A percentile compares a stretch with the other conserved stretches of the same genome.
Conservation (phyloP, 208 protist species). For the Wallacemonas rigidus region DNA sequence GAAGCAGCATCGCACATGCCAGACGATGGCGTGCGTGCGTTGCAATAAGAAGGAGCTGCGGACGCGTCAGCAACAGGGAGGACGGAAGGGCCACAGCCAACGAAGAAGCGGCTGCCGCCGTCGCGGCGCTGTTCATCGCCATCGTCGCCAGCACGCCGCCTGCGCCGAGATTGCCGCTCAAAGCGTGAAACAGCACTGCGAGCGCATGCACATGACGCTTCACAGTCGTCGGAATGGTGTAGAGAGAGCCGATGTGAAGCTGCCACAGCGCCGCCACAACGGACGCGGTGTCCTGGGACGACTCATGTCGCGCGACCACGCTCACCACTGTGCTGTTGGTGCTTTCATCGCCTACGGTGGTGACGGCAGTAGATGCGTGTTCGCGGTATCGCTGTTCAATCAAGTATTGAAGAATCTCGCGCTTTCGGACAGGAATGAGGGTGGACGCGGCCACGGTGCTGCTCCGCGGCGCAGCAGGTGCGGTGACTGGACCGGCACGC, state of each 20-base stretch:
- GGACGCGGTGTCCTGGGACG: slow-evolving; percentile 5
- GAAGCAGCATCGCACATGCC: slow-evolving; percentile 12
- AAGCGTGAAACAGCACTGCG: slow-evolving; percentile 51
- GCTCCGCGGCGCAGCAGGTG: background rate
- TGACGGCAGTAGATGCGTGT: background rate
- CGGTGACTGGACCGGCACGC: too few relatives aligned
- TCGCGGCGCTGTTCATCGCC: background rate
- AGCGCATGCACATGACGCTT: slow-evolving; percentile 32
- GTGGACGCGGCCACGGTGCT: background rate
- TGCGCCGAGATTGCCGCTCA: slow-evolving; percentile 44
- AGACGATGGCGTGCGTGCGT: slow-evolving; percentile 6
- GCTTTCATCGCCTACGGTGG: background rate
- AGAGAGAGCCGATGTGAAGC: slow-evolving; percentile 45
- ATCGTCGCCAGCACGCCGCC: slow-evolving; percentile 22
- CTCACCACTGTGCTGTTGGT: background rate
- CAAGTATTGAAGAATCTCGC: slow-evolving; percentile 34
- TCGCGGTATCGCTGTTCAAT: slow-evolving; percentile 9
- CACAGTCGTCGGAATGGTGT: slow-evolving; percentile 36
- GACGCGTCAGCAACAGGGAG: slow-evolving; percentile 33
- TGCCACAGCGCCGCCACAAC: slow-evolving; percentile 54
- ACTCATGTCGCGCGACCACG: background rate
- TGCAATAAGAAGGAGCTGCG: slow-evolving; percentile 25
- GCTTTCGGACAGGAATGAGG: slow-evolving; percentile 47
- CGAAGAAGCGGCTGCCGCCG: slow-evolving; percentile 21
- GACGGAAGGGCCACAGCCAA: slow-evolving; percentile 32